A percentile compares a stretch with the other conserved stretches of the same genome.
Conservation (phyloP, 225 moss, liverwort and hornwort genomes). For the Neckera pumila region DNA sequence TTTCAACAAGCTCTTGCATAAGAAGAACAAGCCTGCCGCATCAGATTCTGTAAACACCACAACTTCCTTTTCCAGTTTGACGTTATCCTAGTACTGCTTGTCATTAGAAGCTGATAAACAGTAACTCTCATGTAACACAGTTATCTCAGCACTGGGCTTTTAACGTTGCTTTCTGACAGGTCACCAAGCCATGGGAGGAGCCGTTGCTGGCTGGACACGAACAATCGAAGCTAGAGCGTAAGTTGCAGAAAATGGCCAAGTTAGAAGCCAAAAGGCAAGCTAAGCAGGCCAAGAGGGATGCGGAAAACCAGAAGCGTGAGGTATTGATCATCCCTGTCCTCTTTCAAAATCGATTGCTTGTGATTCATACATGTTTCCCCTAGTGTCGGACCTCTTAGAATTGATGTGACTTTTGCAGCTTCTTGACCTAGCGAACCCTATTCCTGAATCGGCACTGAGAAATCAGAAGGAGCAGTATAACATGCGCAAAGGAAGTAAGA, state of each 20-base stretch:
- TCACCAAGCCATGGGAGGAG: constrained; percentile 17
- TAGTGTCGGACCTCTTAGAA: background rate
- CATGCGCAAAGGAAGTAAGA: constrained; percentile 35
- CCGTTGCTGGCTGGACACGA: constrained; percentile 9
- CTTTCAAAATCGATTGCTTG: background rate
- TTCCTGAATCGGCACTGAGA: background rate
- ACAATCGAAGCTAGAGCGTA: constrained; percentile 7
- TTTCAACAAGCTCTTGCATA: constrained; percentile 21
- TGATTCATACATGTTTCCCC: background rate
- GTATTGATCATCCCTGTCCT: background rate
- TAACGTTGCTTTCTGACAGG: background rate
- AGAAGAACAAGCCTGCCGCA: constrained; percentile 8
- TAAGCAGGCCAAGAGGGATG: constrained; percentile 21
- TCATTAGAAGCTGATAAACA: background rate
- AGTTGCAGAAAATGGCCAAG: constrained; percentile 20
- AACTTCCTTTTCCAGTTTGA: background rate
- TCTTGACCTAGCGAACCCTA: constrained; percentile 18
- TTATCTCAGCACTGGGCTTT: background rate
- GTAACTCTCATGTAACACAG: background rate
- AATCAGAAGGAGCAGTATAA: constrained; percentile 10
- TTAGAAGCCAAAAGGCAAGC: constrained; percentile 15
- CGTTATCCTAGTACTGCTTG: background rate
- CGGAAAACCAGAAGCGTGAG: constrained; percentile 11
- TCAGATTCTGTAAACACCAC: constrained; percentile 7
- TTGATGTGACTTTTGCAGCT: constrained; percentile 8